Evolutionary conservation across 2,329 filamentous ascomycete genomes (phyloP), one percentile per base, ranked within the genome.

Genomic region (Allantophomopsis lycopodina): DNA sequence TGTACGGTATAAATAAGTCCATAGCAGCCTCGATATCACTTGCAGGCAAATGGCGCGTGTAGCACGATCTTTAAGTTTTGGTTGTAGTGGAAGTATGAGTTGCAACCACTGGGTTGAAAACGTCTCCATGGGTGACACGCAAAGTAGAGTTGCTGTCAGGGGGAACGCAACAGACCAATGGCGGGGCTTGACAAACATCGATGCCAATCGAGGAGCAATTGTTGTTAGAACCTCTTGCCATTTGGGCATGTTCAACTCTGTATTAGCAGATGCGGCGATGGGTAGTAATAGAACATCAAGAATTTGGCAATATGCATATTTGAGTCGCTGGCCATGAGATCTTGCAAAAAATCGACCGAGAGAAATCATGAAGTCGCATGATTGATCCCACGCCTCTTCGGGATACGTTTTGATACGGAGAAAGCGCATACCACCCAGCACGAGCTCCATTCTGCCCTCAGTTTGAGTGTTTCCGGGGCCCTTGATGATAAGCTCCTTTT

Each of bases 81-180:
- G 69, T 44, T 89, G 85, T 15, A 94, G 68, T 6, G 80, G 77
- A 36, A 83, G 71, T 32, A 93, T 72, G 44, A 94, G 65, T 40
- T 86, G 78, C 32, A 91, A 69, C 91, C 91, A 98, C 53, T 94
- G 87, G 5, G 76, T 72, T 32, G 77, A 74, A 48, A 96, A 95
- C 1, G 72, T 76, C 20, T 98, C 91, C 5, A 79, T 76, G 1
- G 85, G 79, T 5, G 91, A 95, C 17, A 88, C 79, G 55, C 89
- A 98, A 12, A 96, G 69, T 50, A 96, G 68, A 3, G 89, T 81
- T 6, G 83, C 83, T 43, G 89, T 87, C 37, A 96, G 65, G 5
- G 91, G 88, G 50, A 94, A 96, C 0, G 88, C 82, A 46, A 83
- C 78, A 13, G 73, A 65, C 93, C 91, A 98, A 59, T 98, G 86